Conservation (phyloP, 192 early-diverging fungal species). For the Umbelopsis sp. region DNA sequence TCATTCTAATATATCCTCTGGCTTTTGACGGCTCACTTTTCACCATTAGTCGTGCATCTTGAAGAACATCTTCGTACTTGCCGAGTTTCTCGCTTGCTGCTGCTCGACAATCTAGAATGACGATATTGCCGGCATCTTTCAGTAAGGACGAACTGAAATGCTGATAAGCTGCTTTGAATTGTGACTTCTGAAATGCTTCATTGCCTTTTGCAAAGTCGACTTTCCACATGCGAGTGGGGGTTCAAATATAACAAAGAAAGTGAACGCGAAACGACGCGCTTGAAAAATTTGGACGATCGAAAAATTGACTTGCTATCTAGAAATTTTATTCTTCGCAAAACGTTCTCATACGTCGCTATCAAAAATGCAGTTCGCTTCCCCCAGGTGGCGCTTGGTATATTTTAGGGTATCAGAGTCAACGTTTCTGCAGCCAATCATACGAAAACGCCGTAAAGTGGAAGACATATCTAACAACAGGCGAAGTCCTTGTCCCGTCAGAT, state of each 20-base stretch:
- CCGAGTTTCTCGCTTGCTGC: slow-evolving; percentile 24
- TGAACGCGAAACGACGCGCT: no score
- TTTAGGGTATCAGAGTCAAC: background rate
- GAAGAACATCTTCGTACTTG: slow-evolving; percentile 4
- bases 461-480: background rate
- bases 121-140: background rate
- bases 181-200: background rate
- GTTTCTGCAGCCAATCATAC: background rate
- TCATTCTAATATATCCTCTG: slow-evolving; percentile 22
- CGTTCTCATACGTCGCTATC: no score
- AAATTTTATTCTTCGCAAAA: no score
- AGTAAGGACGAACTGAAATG: background rate
- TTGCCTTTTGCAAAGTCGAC: background rate
- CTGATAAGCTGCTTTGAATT: slow-evolving; percentile 4
- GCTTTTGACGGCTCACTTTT: slow-evolving; percentile 16
- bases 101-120: slow-evolving; percentile 23
- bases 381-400: background rate
- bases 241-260: no score
- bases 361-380: background rate
- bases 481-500: background rate
- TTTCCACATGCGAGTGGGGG: background rate
- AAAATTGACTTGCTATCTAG: no score
- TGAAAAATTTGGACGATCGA: no score
- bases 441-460: background rate
- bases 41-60: slow-evolving; percentile 26